Conservation (phyloP, 1,284 basidiomycete genomes). For the Moesziomyces aphidis region DNA sequence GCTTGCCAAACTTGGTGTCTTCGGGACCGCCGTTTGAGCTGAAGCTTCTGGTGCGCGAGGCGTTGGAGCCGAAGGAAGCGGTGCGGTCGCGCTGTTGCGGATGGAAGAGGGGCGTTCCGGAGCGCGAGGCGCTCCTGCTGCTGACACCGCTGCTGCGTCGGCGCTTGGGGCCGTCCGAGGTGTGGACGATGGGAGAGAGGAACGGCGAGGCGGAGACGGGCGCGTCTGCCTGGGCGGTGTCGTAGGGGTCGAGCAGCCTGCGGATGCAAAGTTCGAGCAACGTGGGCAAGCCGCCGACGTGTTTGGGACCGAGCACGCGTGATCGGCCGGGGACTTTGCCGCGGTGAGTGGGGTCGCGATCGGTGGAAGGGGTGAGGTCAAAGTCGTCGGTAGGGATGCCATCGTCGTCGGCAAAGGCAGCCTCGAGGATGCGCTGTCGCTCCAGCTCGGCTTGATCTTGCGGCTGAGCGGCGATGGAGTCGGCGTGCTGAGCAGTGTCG, state of each 20-base stretch:
- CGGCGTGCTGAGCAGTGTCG: slow-evolving; percentile 8
- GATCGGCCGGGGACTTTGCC: slow-evolving; percentile 33
- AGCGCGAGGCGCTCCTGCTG: slow-evolving; percentile 27
- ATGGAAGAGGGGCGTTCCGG: slow-evolving; percentile 30
- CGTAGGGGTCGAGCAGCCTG: slow-evolving; percentile 49
- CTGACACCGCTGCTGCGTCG: slow-evolving; percentile 21
- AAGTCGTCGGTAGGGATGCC: slow-evolving; percentile 14
- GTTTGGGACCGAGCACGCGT: slow-evolving; percentile 41
- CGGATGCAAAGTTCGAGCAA: slow-evolving; percentile 59
- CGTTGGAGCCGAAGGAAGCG: slow-evolving; percentile 33
- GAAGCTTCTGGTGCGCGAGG: slow-evolving; percentile 33
- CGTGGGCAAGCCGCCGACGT: slow-evolving; percentile 30
- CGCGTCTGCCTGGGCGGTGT: slow-evolving; percentile 25
- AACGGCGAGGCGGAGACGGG: slow-evolving; percentile 36
- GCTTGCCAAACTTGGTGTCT: slow-evolving; percentile 37
- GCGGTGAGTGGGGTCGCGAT: slow-evolving; percentile 1
- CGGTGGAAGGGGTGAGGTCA: slow-evolving; percentile 27
- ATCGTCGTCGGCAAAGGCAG: slow-evolving; percentile 44
- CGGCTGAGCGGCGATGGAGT: neutral
- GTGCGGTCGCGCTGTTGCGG: slow-evolving; percentile 14
- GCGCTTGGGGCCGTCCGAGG: slow-evolving; percentile 17
- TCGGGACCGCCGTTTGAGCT: slow-evolving; percentile 44
- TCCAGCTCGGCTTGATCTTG: slow-evolving; percentile 23
- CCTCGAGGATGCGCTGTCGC: slow-evolving; percentile 47
- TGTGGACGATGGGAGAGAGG: slow-evolving; percentile 37